A percentile compares a stretch with the other conserved stretches of the same genome.
These are phyloP conservation scores for Colletotrichum tofieldiae DNA, from an alignment of 2,329 filamentous ascomycete genomes.

Conservation along the genomic window DNA sequence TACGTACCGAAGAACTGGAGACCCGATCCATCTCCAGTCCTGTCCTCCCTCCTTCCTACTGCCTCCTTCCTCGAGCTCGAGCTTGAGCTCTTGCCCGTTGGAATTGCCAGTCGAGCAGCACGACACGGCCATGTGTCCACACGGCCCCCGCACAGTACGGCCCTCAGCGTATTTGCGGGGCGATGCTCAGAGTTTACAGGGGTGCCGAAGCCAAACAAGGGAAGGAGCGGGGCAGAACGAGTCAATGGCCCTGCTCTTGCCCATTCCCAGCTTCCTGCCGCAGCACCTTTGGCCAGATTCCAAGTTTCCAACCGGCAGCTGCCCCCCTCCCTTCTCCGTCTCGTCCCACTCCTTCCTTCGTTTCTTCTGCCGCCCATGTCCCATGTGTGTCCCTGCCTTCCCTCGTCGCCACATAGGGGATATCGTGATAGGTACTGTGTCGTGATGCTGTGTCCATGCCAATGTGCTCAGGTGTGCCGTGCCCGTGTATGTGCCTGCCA, in stretches of 20 bases:
- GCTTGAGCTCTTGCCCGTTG: not conserved
- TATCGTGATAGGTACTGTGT: too few relatives aligned
- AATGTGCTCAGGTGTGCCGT: too few relatives aligned
- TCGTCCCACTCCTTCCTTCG: not conserved
- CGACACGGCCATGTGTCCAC: not conserved
- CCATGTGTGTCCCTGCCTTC: not conserved
- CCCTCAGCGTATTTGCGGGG: slow-evolving; percentile 23
- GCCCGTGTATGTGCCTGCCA: too few relatives aligned
- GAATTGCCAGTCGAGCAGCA: not conserved
- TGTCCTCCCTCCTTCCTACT: too few relatives aligned
- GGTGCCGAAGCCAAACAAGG: slow-evolving; percentile 8
- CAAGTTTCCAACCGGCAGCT: slow-evolving; percentile 10
- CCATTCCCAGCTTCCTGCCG: slow-evolving; percentile 32
- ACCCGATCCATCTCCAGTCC: not conserved
- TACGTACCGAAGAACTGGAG: slow-evolving; percentile 24
- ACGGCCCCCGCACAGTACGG: slow-evolving; percentile 6
- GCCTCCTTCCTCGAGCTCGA: not conserved
- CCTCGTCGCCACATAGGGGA: not conserved
- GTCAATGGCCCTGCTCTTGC: slow-evolving; percentile 35
- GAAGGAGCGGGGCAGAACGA: slow-evolving; percentile 33
- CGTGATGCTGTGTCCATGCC: too few relatives aligned
- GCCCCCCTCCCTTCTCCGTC: not conserved
- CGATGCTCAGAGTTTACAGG: slow-evolving; percentile 19
- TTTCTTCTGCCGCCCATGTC: too few relatives aligned
- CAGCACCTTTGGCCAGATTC: not conserved